These are phyloP conservation scores for Fusarium tanahbumbuense DNA, from an alignment of 2,329 filamentous ascomycete genomes.

Conservation along the genomic window DNA sequence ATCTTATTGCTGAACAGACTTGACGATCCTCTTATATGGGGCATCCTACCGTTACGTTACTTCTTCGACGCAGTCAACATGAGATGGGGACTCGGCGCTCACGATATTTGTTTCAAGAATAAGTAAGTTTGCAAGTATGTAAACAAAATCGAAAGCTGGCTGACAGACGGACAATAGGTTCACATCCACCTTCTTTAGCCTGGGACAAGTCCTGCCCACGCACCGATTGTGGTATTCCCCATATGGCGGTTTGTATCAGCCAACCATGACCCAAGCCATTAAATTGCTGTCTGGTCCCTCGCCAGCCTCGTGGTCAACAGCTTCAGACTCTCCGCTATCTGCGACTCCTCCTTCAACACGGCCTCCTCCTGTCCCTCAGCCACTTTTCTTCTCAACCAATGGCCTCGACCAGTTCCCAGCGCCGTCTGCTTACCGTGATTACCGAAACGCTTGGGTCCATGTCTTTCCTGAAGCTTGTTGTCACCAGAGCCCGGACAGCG, in stretches of 20 bases:
- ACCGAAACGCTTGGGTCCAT: conserved; percentile 87
- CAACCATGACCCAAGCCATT: conserved; percentile 87
- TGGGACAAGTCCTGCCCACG: conserved; percentile 90
- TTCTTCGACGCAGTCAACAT: conserved; percentile 78
- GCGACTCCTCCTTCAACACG: conserved; percentile 8
- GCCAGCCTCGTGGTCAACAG: conserved; percentile 38
- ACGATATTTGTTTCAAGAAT: conserved; percentile 95
- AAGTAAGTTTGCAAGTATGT: conserved; percentile 63
- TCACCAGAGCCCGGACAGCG: conserved; percentile 82
- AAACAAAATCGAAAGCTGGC: not conserved
- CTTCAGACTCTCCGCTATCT: conserved; percentile 22
- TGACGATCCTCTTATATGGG: conserved; percentile 96
- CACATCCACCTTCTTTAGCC: conserved; percentile 82
- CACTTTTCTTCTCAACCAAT: conserved; percentile 72
- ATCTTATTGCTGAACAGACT: conserved; percentile 65
- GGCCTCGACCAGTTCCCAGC: conserved; percentile 74
- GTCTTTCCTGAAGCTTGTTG: conserved; percentile 96
- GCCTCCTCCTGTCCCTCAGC: conserved; percentile 34
- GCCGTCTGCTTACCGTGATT: conserved; percentile 76
- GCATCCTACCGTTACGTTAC: conserved; percentile 81
- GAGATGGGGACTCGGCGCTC: conserved; percentile 90
- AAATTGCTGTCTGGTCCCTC: conserved; percentile 75
- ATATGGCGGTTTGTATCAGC: conserved; percentile 88
- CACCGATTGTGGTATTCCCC: conserved; percentile 83
- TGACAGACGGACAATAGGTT: conserved; percentile 59